phyloP scores from a whole-genome alignment of 2,329 filamentous ascomycete species.

The Blastomyces emzantsi region DNA sequence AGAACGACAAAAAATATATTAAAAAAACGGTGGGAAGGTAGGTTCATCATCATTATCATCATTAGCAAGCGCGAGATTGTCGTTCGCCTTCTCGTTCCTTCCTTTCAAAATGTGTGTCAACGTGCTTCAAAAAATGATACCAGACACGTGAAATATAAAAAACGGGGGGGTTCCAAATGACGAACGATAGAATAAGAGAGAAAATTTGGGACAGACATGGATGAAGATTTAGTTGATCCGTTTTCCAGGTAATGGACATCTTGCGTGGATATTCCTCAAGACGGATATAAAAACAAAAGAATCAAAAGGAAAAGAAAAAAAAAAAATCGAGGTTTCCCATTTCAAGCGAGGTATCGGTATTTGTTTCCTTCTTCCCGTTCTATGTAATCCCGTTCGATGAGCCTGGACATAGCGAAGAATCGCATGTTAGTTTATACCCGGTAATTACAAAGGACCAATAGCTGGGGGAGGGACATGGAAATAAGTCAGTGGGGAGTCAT shows the following conservation, averaged over 20 bases:
- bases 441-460: background rate
- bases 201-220: background rate
- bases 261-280: no score
- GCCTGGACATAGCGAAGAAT: slow-evolving; percentile 39
- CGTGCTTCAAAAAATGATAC: background rate
- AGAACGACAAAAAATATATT: background rate
- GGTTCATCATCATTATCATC: background rate
- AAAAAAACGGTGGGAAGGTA: background rate
- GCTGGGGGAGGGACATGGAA: background rate
- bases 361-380: slow-evolving; percentile 63
- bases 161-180: background rate
- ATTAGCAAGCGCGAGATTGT: background rate
- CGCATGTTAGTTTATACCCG: slow-evolving; percentile 17
- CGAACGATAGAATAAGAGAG: background rate
- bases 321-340: background rate
- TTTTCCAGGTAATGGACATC: background rate
- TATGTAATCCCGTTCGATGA: slow-evolving; percentile 91
- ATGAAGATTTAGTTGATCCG: background rate
- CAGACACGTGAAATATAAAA: background rate
- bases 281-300: background rate
- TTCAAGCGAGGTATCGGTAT: slow-evolving; percentile 62
- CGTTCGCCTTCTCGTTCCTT: background rate
- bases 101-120: background rate
- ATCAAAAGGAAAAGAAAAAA: slow-evolving; percentile 5
- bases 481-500: background rate